A percentile compares a stretch with the other conserved stretches of the same genome.
Conservation (phyloP, 768 basidiomycete genomes). For the Collybia nuda region DNA sequence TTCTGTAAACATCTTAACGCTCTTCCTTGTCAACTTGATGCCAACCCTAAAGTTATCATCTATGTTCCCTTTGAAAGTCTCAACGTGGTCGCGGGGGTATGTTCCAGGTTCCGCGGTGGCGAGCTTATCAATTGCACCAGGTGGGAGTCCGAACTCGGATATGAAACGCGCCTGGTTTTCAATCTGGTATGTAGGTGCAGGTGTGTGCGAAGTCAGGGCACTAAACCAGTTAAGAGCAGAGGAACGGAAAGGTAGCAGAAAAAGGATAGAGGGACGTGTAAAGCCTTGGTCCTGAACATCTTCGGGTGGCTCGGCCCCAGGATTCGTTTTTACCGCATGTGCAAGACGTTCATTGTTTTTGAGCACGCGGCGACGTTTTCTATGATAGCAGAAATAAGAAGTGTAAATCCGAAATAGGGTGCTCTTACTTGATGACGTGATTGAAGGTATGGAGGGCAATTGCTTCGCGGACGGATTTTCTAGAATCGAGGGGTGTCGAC, state of each 20-base stretch:
- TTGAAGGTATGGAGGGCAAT: conserved; percentile 81
- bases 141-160: conserved; percentile 79
- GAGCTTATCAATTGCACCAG: conserved; percentile 79
- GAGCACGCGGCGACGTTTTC: conserved; percentile 86
- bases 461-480: conserved; percentile 63
- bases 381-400: conserved; percentile 26
- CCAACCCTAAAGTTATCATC: conserved; percentile 95
- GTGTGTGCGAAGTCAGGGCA: conserved; percentile 76
- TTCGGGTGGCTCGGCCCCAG: conserved; percentile 56
- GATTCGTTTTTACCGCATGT: conserved; percentile 58
- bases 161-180: conserved; percentile 87
- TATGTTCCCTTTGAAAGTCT: conserved; percentile 94
- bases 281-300: conserved; percentile 96
- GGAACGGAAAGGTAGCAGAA: conserved; percentile 93
- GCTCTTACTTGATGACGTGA: conserved; percentile 80
- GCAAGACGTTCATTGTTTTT: conserved; percentile 95
- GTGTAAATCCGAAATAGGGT: not conserved
- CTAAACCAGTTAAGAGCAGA: conserved; percentile 81
- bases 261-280: conserved; percentile 90
- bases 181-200: conserved; percentile 72
- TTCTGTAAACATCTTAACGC: conserved; percentile 85
- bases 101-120: conserved; percentile 68
- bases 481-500: conserved; percentile 62
- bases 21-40: conserved; percentile 90
- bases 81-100: conserved; percentile 87